Evolutionary conservation across 2,329 filamentous ascomycete genomes (phyloP), one percentile per base, ranked within the genome.

Genomic region (Pestalotiopsis sp.): DNA sequence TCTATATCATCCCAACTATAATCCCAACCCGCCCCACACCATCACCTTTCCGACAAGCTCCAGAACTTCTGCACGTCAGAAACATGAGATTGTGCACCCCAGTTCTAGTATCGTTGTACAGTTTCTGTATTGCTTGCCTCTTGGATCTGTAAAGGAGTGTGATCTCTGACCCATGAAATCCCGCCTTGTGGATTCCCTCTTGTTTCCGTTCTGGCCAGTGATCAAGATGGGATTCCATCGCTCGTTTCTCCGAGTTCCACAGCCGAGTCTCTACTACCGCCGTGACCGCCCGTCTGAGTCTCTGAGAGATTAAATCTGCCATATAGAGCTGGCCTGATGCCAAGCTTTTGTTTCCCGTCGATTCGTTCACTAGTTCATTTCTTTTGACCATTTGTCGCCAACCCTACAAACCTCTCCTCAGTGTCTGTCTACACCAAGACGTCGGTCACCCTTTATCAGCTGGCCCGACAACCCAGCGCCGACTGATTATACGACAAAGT

Each of bases 41-140:
- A 68, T 62, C 67, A 68, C 64, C 27, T 68, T 64, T 66, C 67
- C 31, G 63, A 68, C 67, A 68, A 61, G 57, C 62, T 58, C 57
- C 67, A 49, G 52, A 52, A 41, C 49, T 36, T 59, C 45, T 65
- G 59, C 63, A 38, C 64, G 63, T 65, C 63, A 45, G 63, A 23
- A 23, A 17, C 23, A 36, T 58, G 27, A 17, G 45, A 52, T 52
- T 52, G 45, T 20, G n/a, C 6, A 6, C 45, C 45, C 45, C 45
- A 9, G 20, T 9, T n/a, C 17, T 9, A 52, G 45, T 9, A 52
- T 20, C 2, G 20, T 52, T 23, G 45, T 52, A 52, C 31, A 36
- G 31, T 36, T n/a, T 52, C 45, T 20, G 17, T n/a, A 52, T 52
- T 9, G 17, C 45, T 17, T 52, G 45, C 20, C 17, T 20, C 20